phyloP scores from a whole-genome alignment of 495 filamentous ascomycete species.

The Podospora anserina region DNA sequence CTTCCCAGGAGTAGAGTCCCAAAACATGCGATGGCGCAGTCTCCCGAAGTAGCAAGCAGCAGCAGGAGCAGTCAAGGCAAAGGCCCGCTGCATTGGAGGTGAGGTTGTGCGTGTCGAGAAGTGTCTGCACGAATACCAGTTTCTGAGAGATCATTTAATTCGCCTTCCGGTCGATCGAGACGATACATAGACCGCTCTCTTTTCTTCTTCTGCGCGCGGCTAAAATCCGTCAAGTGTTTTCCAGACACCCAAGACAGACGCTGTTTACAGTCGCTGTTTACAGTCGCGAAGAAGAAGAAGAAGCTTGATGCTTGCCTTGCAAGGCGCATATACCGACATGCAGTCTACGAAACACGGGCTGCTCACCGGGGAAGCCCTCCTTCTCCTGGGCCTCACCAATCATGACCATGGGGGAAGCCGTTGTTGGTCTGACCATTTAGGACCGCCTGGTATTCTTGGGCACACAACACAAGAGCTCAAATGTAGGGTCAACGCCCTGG shows the following conservation, averaged over 20 bases:
- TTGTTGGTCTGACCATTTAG: conserved; percentile 1
- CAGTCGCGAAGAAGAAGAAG: neutral
- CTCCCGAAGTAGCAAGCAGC: neutral
- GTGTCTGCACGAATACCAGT: neutral
- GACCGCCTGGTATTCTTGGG: neutral
- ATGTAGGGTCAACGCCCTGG: conserved; percentile 19
- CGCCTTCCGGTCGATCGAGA: neutral
- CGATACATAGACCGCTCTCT: neutral
- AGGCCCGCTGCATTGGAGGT: neutral
- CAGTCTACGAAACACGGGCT: neutral
- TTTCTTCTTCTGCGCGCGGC: neutral
- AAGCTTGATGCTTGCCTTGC: neutral
- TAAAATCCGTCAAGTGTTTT: neutral
- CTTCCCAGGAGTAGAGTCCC: neutral
- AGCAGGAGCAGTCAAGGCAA: neutral
- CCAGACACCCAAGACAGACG: neutral
- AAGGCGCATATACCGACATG: neutral
- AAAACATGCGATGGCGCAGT: neutral
- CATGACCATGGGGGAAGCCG: neutral
- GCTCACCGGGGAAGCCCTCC: neutral
- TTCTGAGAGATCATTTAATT: neutral
- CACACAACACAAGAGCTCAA: conserved; percentile 12
- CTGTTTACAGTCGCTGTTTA: neutral
- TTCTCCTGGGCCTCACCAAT: conserved; percentile 12
- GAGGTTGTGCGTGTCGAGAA: neutral